Base-by-base conservation (phyloP, 306 rosid species). In the Rosa persica region DNA sequence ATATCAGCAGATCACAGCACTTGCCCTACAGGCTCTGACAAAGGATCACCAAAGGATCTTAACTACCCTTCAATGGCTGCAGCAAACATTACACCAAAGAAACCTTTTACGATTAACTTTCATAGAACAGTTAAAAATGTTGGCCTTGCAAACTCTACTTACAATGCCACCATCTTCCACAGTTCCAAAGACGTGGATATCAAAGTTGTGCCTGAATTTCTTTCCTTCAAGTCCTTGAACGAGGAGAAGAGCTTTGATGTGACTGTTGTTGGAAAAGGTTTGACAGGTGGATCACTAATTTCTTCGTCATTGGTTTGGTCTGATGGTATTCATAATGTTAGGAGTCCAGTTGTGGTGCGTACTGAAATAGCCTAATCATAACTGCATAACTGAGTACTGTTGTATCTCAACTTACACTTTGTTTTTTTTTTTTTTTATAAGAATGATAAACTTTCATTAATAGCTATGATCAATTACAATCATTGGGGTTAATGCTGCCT, bases 181-280 rank as follows among this genome's bases (percentile, higher is more conserved):
- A 34, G 20, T 22, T 38, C 81, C 12, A 6, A 13, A 36, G 19
- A 25, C 13, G 19, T 85, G 17, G 48, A 81, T 22, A n/a, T 83
- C 23, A 75, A 40, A 0, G 87, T 81, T 11, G 49, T 27, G 25
- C 93, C 90, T 12, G 20, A 34, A 3, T 20, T 75, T 40, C 83
- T 89, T 5, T 60, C 80, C 11, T 87, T 89, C 47, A 25, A 74
- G 40, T 71, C 82, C 19, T 27, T 83, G 64, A 49, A 78, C 22
- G 85, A 89, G 79, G 76, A 77, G 76, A 80, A 70, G 54, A 49
- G 74, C 43, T 85, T 87, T 40, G 55, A 61, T 13, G 86, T 86
- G 70, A 79, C 47, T 8, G 73, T 86, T 49, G 19, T 8, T 3
- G 86, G 87, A 43, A 48, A 39, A 1, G 38, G 7, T 6, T 4